Conservation (phyloP, 2,329 filamentous ascomycete species). For the Amauroascus niger region DNA sequence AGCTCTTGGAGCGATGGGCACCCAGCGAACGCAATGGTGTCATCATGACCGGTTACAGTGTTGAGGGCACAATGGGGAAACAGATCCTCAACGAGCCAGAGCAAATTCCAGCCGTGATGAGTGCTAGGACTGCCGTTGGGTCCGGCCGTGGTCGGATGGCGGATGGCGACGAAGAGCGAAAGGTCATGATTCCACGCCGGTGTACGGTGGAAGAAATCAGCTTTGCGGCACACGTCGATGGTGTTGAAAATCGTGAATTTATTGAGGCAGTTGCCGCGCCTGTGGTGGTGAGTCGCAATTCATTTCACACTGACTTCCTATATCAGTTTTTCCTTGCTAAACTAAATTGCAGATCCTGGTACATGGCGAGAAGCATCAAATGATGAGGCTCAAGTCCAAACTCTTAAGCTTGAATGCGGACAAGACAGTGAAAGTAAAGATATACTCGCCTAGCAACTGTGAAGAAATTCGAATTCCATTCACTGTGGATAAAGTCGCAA, state of each 20-base stretch:
- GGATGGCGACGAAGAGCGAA: conserved; percentile 61
- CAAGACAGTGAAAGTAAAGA: conserved; percentile 73
- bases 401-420: conserved; percentile 81
- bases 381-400: conserved; percentile 94
- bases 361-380: conserved; percentile 93
- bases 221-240: conserved; percentile 94
- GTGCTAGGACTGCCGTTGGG: conserved; percentile 48
- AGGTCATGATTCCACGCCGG: conserved; percentile 79
- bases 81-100: conserved; percentile 91
- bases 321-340: neutral
- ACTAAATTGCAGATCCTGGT: conserved; percentile 65
- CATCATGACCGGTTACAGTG: conserved; percentile 95
- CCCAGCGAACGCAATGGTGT: conserved; percentile 96
- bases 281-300: conserved; percentile 66
- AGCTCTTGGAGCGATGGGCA: conserved; percentile 89
- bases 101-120: conserved; percentile 90
- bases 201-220: conserved; percentile 92
- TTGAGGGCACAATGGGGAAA: conserved; percentile 97
- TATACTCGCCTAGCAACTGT: conserved; percentile 88
- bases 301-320: neutral
- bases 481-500: conserved; percentile 87
- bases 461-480: conserved; percentile 93
- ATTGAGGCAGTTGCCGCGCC: conserved; percentile 89
- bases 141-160: conserved; percentile 51
- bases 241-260: conserved; percentile 89